Percentiles rank a stretch among this genome's conserved stretches.
These are phyloP conservation scores for Parascedosporium putredinis DNA, from an alignment of 2,329 filamentous ascomycete species.

Conservation along the genomic window DNA sequence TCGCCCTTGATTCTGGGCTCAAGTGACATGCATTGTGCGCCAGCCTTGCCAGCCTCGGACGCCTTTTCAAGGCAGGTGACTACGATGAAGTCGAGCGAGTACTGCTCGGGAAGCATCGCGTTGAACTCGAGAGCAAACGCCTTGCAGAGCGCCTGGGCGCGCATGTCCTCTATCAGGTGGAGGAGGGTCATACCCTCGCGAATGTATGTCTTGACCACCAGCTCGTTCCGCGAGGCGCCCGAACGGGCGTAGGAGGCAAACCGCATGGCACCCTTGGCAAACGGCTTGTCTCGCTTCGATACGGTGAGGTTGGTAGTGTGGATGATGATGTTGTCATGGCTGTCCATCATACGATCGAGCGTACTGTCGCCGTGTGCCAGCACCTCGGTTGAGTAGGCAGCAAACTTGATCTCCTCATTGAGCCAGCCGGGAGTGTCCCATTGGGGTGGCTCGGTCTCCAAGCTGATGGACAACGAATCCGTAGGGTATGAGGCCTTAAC, in stretches of 20 bases:
- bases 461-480: neutral
- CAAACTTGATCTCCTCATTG: constrained; percentile 16
- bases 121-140: constrained; percentile 31
- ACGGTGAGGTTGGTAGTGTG: constrained; percentile 23
- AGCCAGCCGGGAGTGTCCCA: constrained; percentile 20
- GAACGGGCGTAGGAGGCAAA: constrained; percentile 25
- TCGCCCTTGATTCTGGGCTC: constrained; percentile 25
- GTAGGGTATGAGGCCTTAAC: neutral
- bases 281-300: constrained; percentile 19
- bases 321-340: constrained; percentile 24
- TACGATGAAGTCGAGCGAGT: constrained; percentile 23
- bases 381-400: constrained; percentile 22
- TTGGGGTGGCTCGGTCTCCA: constrained; percentile 16
- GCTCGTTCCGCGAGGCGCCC: constrained; percentile 15
- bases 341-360: constrained; percentile 25
- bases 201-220: constrained; percentile 26
- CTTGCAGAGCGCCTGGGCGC: constrained; percentile 27
- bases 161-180: constrained; percentile 26
- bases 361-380: constrained; percentile 16
- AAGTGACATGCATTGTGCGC: constrained; percentile 18
- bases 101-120: constrained; percentile 14
- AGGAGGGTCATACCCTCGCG: constrained; percentile 16
- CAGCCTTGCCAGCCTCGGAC: constrained; percentile 8
- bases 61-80: constrained; percentile 19
- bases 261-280: constrained; percentile 23